Evolutionary conservation across 2,329 filamentous ascomycete genomes (phyloP), one percentile per base, ranked within the genome.

Genomic region (Volutella citrinella): DNA sequence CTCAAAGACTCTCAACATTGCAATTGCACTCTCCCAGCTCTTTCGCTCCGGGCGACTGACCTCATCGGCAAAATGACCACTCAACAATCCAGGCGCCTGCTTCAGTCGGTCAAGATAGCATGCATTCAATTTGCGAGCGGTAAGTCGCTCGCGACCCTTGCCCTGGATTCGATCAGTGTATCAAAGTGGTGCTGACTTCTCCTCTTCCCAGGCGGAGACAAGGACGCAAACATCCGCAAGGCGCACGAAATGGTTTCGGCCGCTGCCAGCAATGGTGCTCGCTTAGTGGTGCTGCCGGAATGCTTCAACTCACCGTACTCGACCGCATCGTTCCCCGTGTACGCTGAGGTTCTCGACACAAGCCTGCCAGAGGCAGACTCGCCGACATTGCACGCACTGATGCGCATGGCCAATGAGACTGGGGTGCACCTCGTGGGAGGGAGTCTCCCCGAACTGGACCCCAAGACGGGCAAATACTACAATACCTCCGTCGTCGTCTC

Each of bases 241-340:
- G 90, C 91, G 11, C 82, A 84, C 38, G 69, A 74, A 29, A 89
- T 91, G 59, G 88, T 96, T 38, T 75, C 87, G 44, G 82, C 87
- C 61, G 91, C 91, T 3, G 82, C 87, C 15, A 61, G 68, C 18
- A 68, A 68, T 9, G 90, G 90, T 49, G 87, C 91, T 38, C 79
- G 84, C 31, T 80, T 97, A 34, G 81, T 96, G 45, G 87, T 96
- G 15, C 78, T 97, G 10, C 91, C 91, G 17, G 91, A 97, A 68
- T 97, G 91, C 73, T 97, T 97, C 78, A 97, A 97, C 70, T 93
- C 86, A 19, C 91, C 91, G 7, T 97, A 97, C 65, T 91, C 91
- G 44, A 87, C 81, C 48, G 59, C 87, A 55, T 89, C 82, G 70
- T 96, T 97, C 66, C 82, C 89, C 34, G 77, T 80, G 40, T 96